Percentiles rank a stretch among this genome's conserved stretches.
Conservation (phyloP, 75 land plant species). For the Cunninghamia lanceolata region DNA sequence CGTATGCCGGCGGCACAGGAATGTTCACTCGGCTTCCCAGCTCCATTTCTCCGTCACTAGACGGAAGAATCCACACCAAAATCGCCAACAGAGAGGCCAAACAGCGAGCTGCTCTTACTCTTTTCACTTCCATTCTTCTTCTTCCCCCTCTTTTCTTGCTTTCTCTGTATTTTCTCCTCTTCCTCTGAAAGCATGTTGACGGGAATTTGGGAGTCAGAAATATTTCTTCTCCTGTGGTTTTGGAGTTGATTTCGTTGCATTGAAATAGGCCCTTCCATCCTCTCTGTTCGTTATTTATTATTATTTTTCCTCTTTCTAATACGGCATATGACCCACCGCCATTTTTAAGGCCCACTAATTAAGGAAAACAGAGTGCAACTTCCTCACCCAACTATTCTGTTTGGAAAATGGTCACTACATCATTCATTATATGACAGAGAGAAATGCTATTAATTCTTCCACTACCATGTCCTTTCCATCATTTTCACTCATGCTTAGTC, state of each 20-base stretch:
- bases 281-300: too few relatives aligned
- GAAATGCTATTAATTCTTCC: too few relatives aligned
- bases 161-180: not conserved
- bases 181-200: not conserved
- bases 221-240: not conserved
- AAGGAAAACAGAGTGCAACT: too few relatives aligned
- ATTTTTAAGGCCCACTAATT: too few relatives aligned
- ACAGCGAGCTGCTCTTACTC: not conserved
- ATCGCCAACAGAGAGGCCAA: not conserved
- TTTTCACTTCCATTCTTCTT: not conserved
- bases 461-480: too few relatives aligned
- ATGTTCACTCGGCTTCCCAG: not conserved
- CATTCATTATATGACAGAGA: too few relatives aligned
- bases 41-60: not conserved
- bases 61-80: not conserved
- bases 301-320: too few relatives aligned
- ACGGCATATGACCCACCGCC: too few relatives aligned
- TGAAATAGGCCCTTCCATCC: not conserved
- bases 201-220: not conserved
- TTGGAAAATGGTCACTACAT: too few relatives aligned
- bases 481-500: too few relatives aligned
- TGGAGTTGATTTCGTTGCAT: not conserved
- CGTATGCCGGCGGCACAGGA: constrained; percentile 1
- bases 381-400: too few relatives aligned
- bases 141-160: too few relatives aligned